Evolutionary conservation across 2,329 filamentous ascomycete genomes (phyloP).

Genomic region (Botrytis fragariae): DNA sequence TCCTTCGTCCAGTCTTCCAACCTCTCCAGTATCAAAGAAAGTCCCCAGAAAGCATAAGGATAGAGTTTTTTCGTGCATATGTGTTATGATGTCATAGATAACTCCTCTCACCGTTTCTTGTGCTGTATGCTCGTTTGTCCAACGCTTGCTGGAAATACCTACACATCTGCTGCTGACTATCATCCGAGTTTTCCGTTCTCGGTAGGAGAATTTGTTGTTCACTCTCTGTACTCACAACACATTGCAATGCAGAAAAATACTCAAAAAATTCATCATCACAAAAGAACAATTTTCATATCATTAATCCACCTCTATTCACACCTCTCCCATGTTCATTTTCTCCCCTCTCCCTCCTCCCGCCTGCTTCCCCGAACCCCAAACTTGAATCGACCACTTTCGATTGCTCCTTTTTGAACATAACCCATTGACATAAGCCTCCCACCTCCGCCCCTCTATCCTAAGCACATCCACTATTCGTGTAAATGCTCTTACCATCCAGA

Average conservation of each 20-base stretch:
- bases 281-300: slow-evolving; percentile 5
- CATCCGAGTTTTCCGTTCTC: neutral
- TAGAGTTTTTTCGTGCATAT: neutral
- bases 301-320: slow-evolving; percentile 6
- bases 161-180: neutral
- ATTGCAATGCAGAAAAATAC: neutral
- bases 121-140: neutral
- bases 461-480: slow-evolving; percentile 10
- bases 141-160: neutral
- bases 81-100: neutral
- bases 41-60: neutral
- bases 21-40: neutral
- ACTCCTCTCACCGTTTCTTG: neutral
- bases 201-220: neutral
- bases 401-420: slow-evolving; percentile 3
- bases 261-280: neutral
- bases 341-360: neutral
- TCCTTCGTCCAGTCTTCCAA: neutral
- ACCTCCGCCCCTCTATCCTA: neutral
- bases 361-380: neutral
- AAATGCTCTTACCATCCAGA: neutral
- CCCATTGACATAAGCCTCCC: neutral
- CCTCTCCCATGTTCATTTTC: neutral
- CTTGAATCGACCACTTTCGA: slow-evolving; percentile 4
- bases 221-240: neutral